These are phyloP conservation scores for Aspergillus pseudoviridinutans DNA, from an alignment of 2,329 filamentous ascomycete species.

Conservation along the genomic window DNA sequence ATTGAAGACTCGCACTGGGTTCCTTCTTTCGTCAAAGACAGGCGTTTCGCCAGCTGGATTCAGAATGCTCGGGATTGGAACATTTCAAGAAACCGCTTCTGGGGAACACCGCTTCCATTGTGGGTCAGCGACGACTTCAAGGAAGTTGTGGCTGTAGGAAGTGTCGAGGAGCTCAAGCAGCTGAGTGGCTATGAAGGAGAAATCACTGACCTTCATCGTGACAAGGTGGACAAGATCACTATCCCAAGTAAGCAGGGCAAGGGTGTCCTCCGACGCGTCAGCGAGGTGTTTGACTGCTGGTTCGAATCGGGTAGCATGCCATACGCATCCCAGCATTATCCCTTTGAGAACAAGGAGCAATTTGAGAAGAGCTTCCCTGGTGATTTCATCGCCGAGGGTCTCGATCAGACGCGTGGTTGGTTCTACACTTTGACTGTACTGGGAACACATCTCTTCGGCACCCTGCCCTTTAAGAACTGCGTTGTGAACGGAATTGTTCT, in stretches of 20 bases:
- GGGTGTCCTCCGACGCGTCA: conserved; percentile 71
- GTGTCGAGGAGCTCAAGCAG: conserved; percentile 75
- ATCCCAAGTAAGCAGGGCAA: conserved; percentile 89
- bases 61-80: conserved; percentile 91
- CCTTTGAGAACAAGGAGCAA: conserved; percentile 80
- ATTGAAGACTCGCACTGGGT: conserved; percentile 91
- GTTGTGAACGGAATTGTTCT: conserved; percentile 95
- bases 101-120: conserved; percentile 87
- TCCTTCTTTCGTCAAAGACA: conserved; percentile 83
- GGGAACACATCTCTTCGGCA: conserved; percentile 80
- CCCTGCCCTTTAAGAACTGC: conserved; percentile 87
- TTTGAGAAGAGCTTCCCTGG: conserved; percentile 81
- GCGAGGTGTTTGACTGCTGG: conserved; percentile 96
- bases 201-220: conserved; percentile 80
- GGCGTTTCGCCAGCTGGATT: conserved; percentile 89
- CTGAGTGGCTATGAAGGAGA: conserved; percentile 83
- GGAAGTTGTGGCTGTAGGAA: conserved; percentile 82
- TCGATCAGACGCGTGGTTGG: conserved; percentile 94
- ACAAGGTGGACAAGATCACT: conserved; percentile 90
- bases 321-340: conserved; percentile 85
- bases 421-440: conserved; percentile 91
- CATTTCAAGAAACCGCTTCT: conserved; percentile 88
- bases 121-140: conserved; percentile 90
- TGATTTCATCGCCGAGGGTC: conserved; percentile 89
- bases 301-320: conserved; percentile 97